A percentile compares a stretch with the other conserved stretches of the same genome.
These are phyloP conservation scores for Capronia americana DNA, from an alignment of 2,329 filamentous ascomycete species.

Conservation along the genomic window DNA sequence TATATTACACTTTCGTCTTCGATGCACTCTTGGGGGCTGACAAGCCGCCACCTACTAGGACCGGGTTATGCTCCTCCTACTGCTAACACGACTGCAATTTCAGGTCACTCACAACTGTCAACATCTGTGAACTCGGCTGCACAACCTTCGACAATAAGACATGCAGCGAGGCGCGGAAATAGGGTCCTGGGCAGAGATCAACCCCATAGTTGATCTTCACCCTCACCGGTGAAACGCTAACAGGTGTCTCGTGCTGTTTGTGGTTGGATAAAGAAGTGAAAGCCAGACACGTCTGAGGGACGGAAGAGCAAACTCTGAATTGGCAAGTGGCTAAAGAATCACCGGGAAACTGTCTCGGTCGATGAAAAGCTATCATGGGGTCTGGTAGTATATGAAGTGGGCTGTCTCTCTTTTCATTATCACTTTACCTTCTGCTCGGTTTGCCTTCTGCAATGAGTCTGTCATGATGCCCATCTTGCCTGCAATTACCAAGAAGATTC, in stretches of 20 bases:
- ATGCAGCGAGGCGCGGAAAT: background rate
- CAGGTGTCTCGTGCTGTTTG: background rate
- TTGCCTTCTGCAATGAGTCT: background rate
- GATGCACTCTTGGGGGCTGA: background rate
- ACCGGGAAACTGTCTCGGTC: background rate
- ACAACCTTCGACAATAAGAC: background rate
- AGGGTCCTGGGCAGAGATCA: background rate
- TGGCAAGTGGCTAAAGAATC: background rate
- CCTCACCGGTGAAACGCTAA: background rate
- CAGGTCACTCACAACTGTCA: too few relatives aligned
- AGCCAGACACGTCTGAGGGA: background rate
- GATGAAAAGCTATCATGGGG: background rate
- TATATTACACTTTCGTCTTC: background rate
- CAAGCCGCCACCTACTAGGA: background rate
- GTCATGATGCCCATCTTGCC: constrained; percentile 10
- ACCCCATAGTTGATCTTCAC: background rate
- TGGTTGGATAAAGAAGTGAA: background rate
- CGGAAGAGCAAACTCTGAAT: background rate
- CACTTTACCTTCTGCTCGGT: constrained; percentile 2
- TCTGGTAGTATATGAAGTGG: background rate
- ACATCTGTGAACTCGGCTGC: background rate
- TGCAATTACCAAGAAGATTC: constrained; percentile 6
- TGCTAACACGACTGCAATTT: too few relatives aligned
- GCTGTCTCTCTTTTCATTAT: background rate
- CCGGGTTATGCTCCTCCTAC: background rate